Conservation (phyloP, 116 monocot genomes). For the Trichopus zeylanicus region DNA sequence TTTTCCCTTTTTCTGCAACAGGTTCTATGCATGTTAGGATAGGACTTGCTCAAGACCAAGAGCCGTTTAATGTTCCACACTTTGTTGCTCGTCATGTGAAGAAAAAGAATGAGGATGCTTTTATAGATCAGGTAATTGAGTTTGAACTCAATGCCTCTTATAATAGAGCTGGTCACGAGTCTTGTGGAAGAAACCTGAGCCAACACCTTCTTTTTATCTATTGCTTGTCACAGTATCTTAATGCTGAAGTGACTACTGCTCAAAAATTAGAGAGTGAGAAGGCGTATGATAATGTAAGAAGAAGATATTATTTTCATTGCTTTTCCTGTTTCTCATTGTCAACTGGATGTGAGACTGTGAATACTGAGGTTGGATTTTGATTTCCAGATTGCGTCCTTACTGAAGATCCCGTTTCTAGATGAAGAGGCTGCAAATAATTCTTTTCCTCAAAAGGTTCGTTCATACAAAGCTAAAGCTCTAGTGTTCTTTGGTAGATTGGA, state of each 20-base stretch:
- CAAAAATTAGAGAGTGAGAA: conserved; percentile 64
- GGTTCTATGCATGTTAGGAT: conserved; percentile 90
- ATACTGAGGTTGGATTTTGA: background rate
- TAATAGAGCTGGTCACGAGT: no score
- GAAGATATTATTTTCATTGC: background rate
- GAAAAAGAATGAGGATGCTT: conserved; percentile 8
- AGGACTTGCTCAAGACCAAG: conserved; percentile 71
- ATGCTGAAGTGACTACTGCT: conserved; percentile 43
- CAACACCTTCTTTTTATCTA: background rate
- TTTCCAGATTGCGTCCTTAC: conserved; percentile 65
- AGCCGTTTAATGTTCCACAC: conserved; percentile 70
- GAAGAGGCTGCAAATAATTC: conserved; percentile 52
- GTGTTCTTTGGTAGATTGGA: no score
- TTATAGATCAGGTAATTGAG: conserved; percentile 56
- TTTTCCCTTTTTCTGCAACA: conserved; percentile 3
- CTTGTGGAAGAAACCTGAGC: conserved; percentile 2
- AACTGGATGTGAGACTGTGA: background rate
- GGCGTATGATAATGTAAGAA: conserved; percentile 71
- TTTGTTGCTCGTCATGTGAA: conserved; percentile 68
- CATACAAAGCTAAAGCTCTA: no score
- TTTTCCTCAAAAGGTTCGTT: conserved; percentile 56
- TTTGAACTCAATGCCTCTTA: background rate
- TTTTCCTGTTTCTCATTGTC: background rate
- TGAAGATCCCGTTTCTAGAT: conserved; percentile 70
- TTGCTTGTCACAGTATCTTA: conserved; percentile 50